Base-by-base conservation (phyloP, 1,139 yeast genomes). In the Nakaseomyces kungkrabaensis region DNA sequence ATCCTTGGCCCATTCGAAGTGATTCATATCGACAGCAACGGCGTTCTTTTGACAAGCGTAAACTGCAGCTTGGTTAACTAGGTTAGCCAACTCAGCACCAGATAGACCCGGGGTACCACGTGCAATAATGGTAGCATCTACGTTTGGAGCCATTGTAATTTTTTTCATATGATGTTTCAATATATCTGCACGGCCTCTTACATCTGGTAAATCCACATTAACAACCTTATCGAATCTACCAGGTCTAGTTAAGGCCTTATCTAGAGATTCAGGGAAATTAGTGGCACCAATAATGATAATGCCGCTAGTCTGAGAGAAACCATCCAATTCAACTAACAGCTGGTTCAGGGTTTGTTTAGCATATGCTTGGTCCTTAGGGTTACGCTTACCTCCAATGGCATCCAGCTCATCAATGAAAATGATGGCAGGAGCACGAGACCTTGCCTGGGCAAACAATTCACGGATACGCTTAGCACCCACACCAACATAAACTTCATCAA, bases 1-100 rank as follows among this genome's bases (percentile, higher is more conserved):
- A 68, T 92, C 99, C 68, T 94, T 94, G 45, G 99, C 98, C 98
- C 98, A 94, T 69, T 92, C 99, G 57, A 92, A 82, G 69, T 94
- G 97, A 45, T 70, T 67, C 96, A 88, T 87, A 63, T 84, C 88
- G 36, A 92, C 98, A 10, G 92, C 77, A 33, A 89, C 79, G 0
- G 97, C 97, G 59, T 87, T 85, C 62, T 84, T 79, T 66, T 89
- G 96, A 25, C 97, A 88, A 0, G 98, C 98, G 66, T 85, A 86
- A 46, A 92, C 90, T 3, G 99, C 99, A 6, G 99, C 99, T 68
- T 92, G 97, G 70, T 92, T 92, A 33, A 94, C 97, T 56, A 92
- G 74, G 67, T 94, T 92, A 82, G 88, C 87, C 54, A 92, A 74
- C 59, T 90, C 98, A 17, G 99, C 99, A 64, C 99, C 99, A 17